Percentiles rank a stretch among this genome's conserved stretches.
These are phyloP conservation scores for Phytophthora quininea DNA, from an alignment of 352 stramenopile species.

Conservation along the genomic window DNA sequence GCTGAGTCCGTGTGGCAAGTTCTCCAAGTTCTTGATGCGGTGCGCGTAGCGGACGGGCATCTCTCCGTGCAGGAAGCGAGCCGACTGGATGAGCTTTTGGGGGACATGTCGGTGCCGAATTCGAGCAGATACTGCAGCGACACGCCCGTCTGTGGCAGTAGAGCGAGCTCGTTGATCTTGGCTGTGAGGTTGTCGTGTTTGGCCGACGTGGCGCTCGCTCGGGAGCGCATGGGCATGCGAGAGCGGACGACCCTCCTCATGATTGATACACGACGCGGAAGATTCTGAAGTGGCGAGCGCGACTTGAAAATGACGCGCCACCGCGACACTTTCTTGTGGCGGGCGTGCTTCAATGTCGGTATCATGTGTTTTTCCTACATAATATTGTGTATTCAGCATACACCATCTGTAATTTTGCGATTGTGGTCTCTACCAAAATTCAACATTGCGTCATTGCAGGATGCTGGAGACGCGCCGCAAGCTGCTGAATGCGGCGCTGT, in stretches of 20 bases:
- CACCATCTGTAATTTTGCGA: too few relatives aligned
- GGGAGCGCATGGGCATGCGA: not conserved
- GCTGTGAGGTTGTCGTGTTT: constrained; percentile 57
- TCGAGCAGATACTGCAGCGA: constrained; percentile 90
- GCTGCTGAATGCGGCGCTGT: constrained; percentile 74
- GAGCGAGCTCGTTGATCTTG: constrained; percentile 73
- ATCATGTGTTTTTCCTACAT: not conserved
- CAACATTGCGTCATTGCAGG: not conserved
- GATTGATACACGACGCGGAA: too few relatives aligned
- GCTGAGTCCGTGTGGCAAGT: constrained; percentile 94
- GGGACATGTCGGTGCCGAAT: constrained; percentile 82
- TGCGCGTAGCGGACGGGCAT: constrained; percentile 98
- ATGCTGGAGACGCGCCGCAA: constrained; percentile 73
- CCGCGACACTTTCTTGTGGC: not conserved
- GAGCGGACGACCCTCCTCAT: constrained; percentile 18
- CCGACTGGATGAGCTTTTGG: constrained; percentile 91
- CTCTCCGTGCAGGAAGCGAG: constrained; percentile 97
- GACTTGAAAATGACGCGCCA: too few relatives aligned
- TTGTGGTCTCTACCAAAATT: too few relatives aligned
- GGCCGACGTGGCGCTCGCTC: not conserved
- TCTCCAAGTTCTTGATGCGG: constrained; percentile 94
- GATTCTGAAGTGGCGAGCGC: too few relatives aligned
- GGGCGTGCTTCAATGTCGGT: not conserved
- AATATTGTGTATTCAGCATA: too few relatives aligned
- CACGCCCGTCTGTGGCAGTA: constrained; percentile 82